Evolutionary conservation across 148 eudicot genomes (phyloP).

Genomic region (Rhododendron mucronatum): DNA sequence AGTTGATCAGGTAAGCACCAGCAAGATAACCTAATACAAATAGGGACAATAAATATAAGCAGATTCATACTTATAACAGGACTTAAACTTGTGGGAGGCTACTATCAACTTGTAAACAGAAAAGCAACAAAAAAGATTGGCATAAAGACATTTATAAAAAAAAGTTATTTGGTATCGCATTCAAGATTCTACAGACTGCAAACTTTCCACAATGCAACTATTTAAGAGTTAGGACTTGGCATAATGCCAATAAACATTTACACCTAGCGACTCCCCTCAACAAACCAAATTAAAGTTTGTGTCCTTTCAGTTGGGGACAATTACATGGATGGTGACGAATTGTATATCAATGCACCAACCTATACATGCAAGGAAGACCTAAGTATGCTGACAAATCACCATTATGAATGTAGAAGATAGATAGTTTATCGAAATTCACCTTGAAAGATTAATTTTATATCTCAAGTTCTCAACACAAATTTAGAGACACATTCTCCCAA

Average conservation of each 20-base stretch:
- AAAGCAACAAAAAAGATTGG: neutral
- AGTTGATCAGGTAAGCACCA: constrained; percentile 2
- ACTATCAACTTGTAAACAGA: neutral
- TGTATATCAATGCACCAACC: neutral
- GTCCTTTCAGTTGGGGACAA: neutral
- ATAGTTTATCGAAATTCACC: neutral
- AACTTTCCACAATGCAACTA: neutral
- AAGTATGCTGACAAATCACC: neutral
- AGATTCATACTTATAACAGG: neutral
- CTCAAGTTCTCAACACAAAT: neutral
- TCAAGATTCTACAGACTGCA: neutral
- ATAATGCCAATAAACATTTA: neutral
- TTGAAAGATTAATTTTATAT: neutral
- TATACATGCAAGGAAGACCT: too few species aligned
- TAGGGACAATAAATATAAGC: neutral
- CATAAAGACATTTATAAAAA: neutral
- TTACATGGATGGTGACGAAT: neutral
- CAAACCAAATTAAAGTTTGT: neutral
- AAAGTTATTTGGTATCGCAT: neutral
- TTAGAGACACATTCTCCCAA: neutral
- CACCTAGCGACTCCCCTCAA: neutral
- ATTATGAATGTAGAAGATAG: neutral
- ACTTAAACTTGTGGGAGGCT: neutral
- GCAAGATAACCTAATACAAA: neutral
- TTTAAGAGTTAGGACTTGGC: neutral